Percentiles rank a stretch among this genome's conserved stretches.
These are phyloP conservation scores for Hypoxylon crocopeplum DNA, from an alignment of 495 filamentous ascomycete genomes.

Conservation along the genomic window DNA sequence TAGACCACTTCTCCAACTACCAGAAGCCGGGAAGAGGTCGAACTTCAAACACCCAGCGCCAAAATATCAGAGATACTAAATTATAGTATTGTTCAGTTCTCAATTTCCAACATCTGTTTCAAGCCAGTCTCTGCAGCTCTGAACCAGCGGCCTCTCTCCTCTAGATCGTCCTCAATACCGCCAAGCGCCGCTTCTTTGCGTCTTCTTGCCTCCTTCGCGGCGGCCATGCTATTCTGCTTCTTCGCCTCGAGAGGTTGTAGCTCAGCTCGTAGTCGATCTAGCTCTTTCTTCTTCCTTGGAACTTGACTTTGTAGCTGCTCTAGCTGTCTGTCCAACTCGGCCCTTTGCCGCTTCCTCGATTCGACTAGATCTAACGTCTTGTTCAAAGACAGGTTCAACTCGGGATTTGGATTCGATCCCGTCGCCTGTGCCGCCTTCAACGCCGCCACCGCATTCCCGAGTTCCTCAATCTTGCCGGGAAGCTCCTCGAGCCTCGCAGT, in stretches of 20 bases:
- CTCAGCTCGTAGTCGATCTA: slow-evolving; percentile 76
- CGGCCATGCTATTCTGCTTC: slow-evolving; percentile 68
- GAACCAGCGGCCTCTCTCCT: slow-evolving; percentile 85
- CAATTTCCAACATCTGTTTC: slow-evolving; percentile 65
- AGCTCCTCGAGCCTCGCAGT: slow-evolving; percentile 63
- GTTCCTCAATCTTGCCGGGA: slow-evolving; percentile 65
- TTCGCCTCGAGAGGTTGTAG: slow-evolving; percentile 72
- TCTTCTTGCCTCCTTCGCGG: slow-evolving; percentile 80
- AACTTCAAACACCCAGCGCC: slow-evolving; percentile 17
- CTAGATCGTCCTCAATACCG: slow-evolving; percentile 77
- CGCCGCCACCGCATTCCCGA: slow-evolving; percentile 64
- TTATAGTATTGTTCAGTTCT: slow-evolving; percentile 13
- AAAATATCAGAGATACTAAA: too few species aligned
- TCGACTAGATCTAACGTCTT: slow-evolving; percentile 66
- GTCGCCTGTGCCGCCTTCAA: slow-evolving; percentile 53
- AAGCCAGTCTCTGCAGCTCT: slow-evolving; percentile 72
- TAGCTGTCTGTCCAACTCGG: slow-evolving; percentile 71
- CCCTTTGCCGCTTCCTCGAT: slow-evolving; percentile 65
- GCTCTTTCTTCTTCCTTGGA: slow-evolving; percentile 74
- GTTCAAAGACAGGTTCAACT: slow-evolving; percentile 62
- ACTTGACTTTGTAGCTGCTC: slow-evolving; percentile 67
- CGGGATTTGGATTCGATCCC: slow-evolving; percentile 43
- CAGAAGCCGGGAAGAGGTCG: too few species aligned
- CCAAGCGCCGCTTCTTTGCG: slow-evolving; percentile 72
- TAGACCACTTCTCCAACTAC: too few species aligned